These are phyloP conservation scores for Alternaria atra DNA, from an alignment of 2,329 filamentous ascomycete genomes.

Conservation along the genomic window DNA sequence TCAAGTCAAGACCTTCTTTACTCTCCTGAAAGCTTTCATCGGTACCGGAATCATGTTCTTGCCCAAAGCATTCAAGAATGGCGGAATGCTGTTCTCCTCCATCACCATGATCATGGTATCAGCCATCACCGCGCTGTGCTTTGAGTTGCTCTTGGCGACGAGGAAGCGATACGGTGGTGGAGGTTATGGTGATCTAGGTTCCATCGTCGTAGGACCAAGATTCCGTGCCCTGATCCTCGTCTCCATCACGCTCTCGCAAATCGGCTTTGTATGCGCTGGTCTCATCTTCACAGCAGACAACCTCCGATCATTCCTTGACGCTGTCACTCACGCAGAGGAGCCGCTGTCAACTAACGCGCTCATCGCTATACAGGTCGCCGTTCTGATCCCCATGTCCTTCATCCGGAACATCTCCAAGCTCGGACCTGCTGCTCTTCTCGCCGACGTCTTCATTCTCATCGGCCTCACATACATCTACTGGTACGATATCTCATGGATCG, in stretches of 20 bases:
- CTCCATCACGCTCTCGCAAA: conserved; percentile 77
- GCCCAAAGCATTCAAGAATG: conserved; percentile 81
- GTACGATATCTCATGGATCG: conserved; percentile 70
- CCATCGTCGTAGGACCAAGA: conserved; percentile 60
- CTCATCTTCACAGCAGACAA: conserved; percentile 83
- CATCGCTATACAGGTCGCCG: conserved; percentile 71
- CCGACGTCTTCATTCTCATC: conserved; percentile 76
- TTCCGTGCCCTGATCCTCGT: conserved; percentile 72
- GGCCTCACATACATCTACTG: conserved; percentile 78
- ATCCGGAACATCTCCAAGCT: conserved; percentile 81
- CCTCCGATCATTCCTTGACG: conserved; percentile 71
- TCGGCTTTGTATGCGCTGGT: conserved; percentile 80
- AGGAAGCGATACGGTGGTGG: conserved; percentile 71
- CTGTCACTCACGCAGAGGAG: conserved; percentile 61
- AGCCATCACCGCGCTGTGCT: conserved; percentile 73
- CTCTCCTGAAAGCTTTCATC: conserved; percentile 79
- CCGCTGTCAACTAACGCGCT: conserved; percentile 66
- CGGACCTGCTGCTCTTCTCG: conserved; percentile 72
- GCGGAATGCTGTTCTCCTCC: conserved; percentile 78
- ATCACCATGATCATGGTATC: conserved; percentile 73
- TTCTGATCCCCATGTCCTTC: conserved; percentile 72
- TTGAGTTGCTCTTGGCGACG: conserved; percentile 75
- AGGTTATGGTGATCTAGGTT: conserved; percentile 80
- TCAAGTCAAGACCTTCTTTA: conserved; percentile 79
- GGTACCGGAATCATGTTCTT: conserved; percentile 85